Evolutionary conservation across 495 filamentous ascomycete genomes (phyloP).

Genomic region (Penicillium ochrochloron): DNA sequence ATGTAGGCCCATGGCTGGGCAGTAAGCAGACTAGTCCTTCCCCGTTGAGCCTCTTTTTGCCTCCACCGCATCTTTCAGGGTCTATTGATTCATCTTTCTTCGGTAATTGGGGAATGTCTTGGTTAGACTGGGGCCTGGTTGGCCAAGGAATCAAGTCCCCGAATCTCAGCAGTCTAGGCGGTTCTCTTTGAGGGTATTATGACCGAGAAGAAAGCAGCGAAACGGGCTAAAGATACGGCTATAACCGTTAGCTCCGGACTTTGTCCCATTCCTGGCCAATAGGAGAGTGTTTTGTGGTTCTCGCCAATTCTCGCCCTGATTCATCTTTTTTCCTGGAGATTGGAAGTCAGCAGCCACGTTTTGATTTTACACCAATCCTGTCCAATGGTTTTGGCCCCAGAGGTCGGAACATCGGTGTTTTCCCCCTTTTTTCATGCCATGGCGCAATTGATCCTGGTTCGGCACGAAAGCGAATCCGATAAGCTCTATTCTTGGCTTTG

Average conservation of each 20-base stretch:
- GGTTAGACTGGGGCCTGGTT: neutral
- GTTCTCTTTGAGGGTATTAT: neutral
- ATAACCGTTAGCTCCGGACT: neutral
- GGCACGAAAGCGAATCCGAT: neutral
- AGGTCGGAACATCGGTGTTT: neutral
- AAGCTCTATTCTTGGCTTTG: slow-evolving; percentile 1
- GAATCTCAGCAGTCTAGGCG: neutral
- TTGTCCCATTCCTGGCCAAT: neutral
- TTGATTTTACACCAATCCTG: neutral
- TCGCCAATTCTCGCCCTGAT: neutral
- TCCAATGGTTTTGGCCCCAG: neutral
- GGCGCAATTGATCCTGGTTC: neutral
- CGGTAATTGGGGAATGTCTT: neutral
- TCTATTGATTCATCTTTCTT: neutral
- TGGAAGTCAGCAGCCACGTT: slow-evolving; percentile 1
- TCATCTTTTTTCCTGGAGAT: neutral
- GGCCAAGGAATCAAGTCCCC: neutral
- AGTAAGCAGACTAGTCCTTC: neutral
- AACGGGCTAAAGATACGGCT: slow-evolving; percentile 1
- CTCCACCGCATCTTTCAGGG: neutral
- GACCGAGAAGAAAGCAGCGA: neutral
- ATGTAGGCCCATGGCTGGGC: neutral
- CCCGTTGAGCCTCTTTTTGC: slow-evolving; percentile 1
- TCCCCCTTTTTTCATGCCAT: neutral
- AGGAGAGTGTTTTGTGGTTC: neutral